These are phyloP conservation scores for Camelina neglecta DNA, from an alignment of 345 rosid species.

Conservation along the genomic window DNA sequence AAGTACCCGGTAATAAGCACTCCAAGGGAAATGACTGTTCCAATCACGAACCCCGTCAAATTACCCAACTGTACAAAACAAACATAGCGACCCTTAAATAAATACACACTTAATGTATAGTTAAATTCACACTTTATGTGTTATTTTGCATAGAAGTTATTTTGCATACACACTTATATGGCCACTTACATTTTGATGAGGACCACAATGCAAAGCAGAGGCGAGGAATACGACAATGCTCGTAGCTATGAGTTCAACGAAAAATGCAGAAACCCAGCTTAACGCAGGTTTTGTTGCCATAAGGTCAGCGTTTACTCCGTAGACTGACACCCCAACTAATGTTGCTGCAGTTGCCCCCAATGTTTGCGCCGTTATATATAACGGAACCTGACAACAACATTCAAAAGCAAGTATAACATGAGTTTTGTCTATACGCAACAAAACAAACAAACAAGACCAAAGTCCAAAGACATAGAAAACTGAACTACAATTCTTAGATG, in stretches of 20 bases:
- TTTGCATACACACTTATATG: not conserved
- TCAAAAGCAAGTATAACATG: not conserved
- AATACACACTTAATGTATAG: too few relatives aligned
- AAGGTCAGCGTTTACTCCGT: conserved; percentile 60
- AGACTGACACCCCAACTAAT: conserved; percentile 54
- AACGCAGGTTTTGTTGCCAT: conserved; percentile 64
- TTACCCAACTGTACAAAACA: conserved; percentile 55
- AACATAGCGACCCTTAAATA: not conserved
- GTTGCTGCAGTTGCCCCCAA: conserved; percentile 70
- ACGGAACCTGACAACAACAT: conserved; percentile 56
- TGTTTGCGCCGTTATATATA: conserved; percentile 73
- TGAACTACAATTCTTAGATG: not conserved
- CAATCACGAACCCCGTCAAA: conserved; percentile 68
- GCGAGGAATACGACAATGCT: conserved; percentile 67
- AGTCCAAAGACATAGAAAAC: not conserved
- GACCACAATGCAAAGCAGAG: conserved; percentile 60
- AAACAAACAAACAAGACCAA: not conserved
- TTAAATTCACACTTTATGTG: not conserved
- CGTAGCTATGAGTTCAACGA: conserved; percentile 77
- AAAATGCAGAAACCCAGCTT: conserved; percentile 69
- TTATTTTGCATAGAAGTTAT: not conserved
- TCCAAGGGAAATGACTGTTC: conserved; percentile 72
- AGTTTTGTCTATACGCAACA: not conserved
- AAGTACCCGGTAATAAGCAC: conserved; percentile 75
- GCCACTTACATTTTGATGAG: conserved; percentile 57